Percentiles rank a stretch among this genome's conserved stretches.
Evolutionary conservation across 805 yeast genomes (phyloP).

Genomic region (Blastobotrys peoriensis): DNA sequence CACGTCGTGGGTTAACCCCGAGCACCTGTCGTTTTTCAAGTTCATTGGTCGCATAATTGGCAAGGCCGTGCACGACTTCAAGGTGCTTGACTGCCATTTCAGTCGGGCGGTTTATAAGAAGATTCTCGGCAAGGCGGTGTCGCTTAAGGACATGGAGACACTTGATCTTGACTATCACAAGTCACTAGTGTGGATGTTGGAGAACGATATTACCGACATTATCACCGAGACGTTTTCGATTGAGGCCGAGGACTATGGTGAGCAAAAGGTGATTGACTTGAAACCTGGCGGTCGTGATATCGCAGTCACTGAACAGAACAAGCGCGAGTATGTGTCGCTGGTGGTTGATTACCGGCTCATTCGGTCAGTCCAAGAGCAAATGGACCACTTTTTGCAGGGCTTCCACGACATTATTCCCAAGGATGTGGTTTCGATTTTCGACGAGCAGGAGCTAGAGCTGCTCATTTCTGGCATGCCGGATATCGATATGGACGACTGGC

Average conservation of each 20-base stretch:
- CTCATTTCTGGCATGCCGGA: conserved; percentile 93
- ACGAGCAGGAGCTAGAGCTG: conserved; percentile 91
- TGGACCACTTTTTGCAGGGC: conserved; percentile 68
- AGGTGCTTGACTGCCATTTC: conserved; percentile 88
- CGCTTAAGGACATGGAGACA: conserved; percentile 90
- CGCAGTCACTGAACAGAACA: conserved; percentile 84
- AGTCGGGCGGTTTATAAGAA: conserved; percentile 91
- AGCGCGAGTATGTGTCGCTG: conserved; percentile 76
- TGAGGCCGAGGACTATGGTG: conserved; percentile 91
- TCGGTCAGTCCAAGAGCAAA: conserved; percentile 78
- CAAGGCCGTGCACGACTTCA: conserved; percentile 83
- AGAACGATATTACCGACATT: conserved; percentile 92
- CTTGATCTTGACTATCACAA: conserved; percentile 89
- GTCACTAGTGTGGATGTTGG: conserved; percentile 91
- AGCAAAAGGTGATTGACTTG: conserved; percentile 74
- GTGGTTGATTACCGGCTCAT: conserved; percentile 85
- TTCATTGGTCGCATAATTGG: conserved; percentile 93
- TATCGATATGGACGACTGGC: conserved; percentile 95
- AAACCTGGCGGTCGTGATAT: conserved; percentile 76
- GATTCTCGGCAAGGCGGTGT: conserved; percentile 70
- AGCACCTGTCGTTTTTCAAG: conserved; percentile 85
- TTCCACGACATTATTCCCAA: conserved; percentile 86
- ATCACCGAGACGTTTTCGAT: conserved; percentile 92
- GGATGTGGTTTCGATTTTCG: conserved; percentile 78
- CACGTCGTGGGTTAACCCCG: conserved; percentile 87